Conservation (phyloP, 1,139 yeast species). For the Lodderomyces beijingensis region DNA sequence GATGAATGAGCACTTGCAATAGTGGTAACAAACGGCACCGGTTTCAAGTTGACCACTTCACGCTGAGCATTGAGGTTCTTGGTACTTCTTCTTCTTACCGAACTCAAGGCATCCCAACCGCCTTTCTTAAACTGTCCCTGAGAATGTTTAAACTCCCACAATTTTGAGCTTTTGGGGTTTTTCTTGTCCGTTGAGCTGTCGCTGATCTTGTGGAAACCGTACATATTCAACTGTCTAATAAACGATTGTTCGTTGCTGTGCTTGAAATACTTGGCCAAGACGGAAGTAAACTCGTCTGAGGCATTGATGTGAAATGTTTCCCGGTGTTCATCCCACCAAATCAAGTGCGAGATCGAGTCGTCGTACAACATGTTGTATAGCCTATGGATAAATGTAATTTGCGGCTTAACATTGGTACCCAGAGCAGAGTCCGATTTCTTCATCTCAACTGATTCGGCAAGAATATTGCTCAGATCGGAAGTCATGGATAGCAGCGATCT, state of each 20-base stretch:
- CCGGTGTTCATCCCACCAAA: conserved; percentile 38
- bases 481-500: neutral
- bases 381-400: conserved; percentile 61
- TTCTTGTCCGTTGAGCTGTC: conserved; percentile 25
- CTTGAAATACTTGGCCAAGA: conserved; percentile 63
- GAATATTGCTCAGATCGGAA: neutral
- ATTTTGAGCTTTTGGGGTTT: conserved; percentile 6
- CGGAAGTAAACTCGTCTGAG: conserved; percentile 55
- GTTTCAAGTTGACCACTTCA: conserved; percentile 37
- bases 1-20: conserved; percentile 7
- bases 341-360: conserved; percentile 40
- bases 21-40: conserved; percentile 19
- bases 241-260: conserved; percentile 79
- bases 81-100: conserved; percentile 62
- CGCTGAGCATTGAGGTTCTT: conserved; percentile 40
- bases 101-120: conserved; percentile 52
- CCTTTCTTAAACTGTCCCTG: conserved; percentile 64
- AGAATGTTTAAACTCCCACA: conserved; percentile 72
- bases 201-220: conserved; percentile 72
- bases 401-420: conserved; percentile 12
- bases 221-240: conserved; percentile 74
- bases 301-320: conserved; percentile 41
- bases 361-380: conserved; percentile 63
- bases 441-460: neutral
- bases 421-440: neutral